Evolutionary conservation across 2,329 filamentous ascomycete genomes (phyloP).

Genomic region (Basipetospora chlamydospora): DNA sequence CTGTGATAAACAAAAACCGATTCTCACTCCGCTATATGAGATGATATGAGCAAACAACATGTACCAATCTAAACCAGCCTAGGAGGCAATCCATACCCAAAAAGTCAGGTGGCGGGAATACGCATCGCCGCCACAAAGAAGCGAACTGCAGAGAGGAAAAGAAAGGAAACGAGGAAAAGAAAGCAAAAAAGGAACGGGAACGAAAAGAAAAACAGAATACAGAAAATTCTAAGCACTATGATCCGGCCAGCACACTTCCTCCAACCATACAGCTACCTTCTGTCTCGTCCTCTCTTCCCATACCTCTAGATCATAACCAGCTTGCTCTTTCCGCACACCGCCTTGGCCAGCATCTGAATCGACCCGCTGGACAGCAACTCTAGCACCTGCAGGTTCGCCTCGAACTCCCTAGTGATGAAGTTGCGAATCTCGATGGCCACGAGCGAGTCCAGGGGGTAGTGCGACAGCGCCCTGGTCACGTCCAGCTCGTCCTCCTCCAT

Average conservation of each 20-base stretch:
- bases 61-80: too few species aligned
- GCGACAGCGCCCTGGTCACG: slow-evolving; percentile 17
- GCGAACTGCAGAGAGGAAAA: too few species aligned
- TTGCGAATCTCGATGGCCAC: slow-evolving; percentile 35
- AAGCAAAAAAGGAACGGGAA: neutral
- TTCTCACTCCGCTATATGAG: too few species aligned
- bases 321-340: slow-evolving; percentile 32
- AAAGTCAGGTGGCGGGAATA: too few species aligned
- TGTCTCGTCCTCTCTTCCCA: neutral
- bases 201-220: neutral
- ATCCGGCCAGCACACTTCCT: too few species aligned
- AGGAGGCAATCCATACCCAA: too few species aligned
- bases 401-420: slow-evolving; percentile 33
- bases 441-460: slow-evolving; percentile 28
- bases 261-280: too few species aligned
- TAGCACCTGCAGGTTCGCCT: slow-evolving; percentile 35
- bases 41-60: too few species aligned
- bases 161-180: neutral
- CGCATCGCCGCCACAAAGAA: too few species aligned
- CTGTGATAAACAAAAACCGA: too few species aligned
- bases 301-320: slow-evolving; percentile 9
- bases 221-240: neutral
- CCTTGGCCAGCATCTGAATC: slow-evolving; percentile 31
- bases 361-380: slow-evolving; percentile 36
- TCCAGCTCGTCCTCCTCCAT: slow-evolving; percentile 34